phyloP scores from a whole-genome alignment of 192 early-diverging fungal genomes.

The Funneliformis geosporum region DNA sequence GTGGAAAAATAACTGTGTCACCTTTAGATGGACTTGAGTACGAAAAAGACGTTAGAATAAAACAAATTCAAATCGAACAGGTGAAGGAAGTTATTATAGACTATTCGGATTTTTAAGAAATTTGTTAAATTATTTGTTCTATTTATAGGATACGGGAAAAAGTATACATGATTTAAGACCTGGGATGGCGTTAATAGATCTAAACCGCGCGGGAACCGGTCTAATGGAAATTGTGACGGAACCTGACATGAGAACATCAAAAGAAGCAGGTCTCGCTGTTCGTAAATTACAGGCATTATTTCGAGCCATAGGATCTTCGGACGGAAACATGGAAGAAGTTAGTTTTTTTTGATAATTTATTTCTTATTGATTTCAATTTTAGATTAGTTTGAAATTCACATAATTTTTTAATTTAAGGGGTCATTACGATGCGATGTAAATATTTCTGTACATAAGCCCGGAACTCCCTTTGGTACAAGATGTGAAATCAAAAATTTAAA shows the following conservation, averaged over 20 bases:
- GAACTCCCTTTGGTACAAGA: constrained; percentile 58
- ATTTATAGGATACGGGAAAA: constrained; percentile 78
- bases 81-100: constrained; percentile 17
- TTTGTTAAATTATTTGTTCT: too few relatives aligned
- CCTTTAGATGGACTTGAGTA: constrained; percentile 61
- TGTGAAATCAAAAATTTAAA: constrained; percentile 85
- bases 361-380: neutral
- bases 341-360: neutral
- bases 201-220: constrained; percentile 86
- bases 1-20: constrained; percentile 63
- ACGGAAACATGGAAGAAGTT: constrained; percentile 86
- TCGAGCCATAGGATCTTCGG: constrained; percentile 67
- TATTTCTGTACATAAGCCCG: constrained; percentile 72
- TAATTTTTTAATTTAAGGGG: constrained; percentile 49
- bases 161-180: constrained; percentile 63
- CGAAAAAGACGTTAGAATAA: constrained; percentile 59
- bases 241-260: constrained; percentile 78
- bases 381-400: neutral
- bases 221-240: constrained; percentile 92
- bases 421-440: constrained; percentile 92
- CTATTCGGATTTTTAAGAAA: constrained; percentile 1
- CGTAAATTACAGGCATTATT: constrained; percentile 78
- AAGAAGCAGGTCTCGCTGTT: constrained; percentile 73
- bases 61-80: constrained; percentile 90
- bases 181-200: constrained; percentile 70